These are phyloP conservation scores for Trichocladium uniseriatum DNA, from an alignment of 495 filamentous ascomycete species.

Conservation along the genomic window DNA sequence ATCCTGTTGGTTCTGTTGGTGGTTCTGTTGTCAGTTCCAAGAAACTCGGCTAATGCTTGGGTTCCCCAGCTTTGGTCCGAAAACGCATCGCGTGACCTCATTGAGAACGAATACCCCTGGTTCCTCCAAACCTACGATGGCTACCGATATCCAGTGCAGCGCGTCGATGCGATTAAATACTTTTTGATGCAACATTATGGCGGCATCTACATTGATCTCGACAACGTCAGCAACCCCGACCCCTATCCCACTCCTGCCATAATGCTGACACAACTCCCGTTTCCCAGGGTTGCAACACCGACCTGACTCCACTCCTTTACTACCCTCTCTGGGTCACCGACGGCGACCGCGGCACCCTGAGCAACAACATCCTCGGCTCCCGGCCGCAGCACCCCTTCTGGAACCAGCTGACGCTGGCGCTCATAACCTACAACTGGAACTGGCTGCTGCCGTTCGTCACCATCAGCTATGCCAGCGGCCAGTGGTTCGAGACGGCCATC, in stretches of 20 bases:
- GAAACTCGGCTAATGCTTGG: background rate
- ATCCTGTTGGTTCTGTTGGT: too few relatives aligned
- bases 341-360: slow-evolving; percentile 74
- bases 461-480: slow-evolving; percentile 81
- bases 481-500: slow-evolving; percentile 73
- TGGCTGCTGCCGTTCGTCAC: slow-evolving; percentile 81
- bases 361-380: slow-evolving; percentile 81
- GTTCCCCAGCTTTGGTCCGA: slow-evolving; percentile 73
- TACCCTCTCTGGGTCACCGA: slow-evolving; percentile 79
- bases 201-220: slow-evolving; percentile 82
- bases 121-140: slow-evolving; percentile 76
- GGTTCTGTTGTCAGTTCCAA: too few relatives aligned
- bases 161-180: slow-evolving; percentile 80
- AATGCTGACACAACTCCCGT: background rate
- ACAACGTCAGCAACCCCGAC: slow-evolving; percentile 51
- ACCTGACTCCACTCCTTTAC: slow-evolving; percentile 68
- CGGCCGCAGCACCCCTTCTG: slow-evolving; percentile 80
- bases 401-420: slow-evolving; percentile 56
- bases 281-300: slow-evolving; percentile 65
- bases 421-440: slow-evolving; percentile 62
- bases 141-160: slow-evolving; percentile 75
- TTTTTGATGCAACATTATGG: slow-evolving; percentile 75
- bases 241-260: background rate
- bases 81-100: slow-evolving; percentile 62
- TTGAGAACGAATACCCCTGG: slow-evolving; percentile 69